These are phyloP conservation scores for Debaryomyces coudertii DNA, from an alignment of 1,139 yeast species.

Conservation along the genomic window DNA sequence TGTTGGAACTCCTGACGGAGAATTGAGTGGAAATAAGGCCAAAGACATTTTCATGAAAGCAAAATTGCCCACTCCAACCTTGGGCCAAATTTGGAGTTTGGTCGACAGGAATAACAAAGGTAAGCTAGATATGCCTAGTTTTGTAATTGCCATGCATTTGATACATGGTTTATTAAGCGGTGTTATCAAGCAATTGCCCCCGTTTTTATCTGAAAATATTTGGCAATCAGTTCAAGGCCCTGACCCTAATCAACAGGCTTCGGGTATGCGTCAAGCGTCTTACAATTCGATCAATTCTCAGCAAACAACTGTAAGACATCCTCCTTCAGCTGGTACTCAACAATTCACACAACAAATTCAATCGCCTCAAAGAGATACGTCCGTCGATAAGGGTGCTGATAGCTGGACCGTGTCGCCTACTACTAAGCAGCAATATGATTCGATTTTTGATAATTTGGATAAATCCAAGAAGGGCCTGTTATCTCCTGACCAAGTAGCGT, in stretches of 20 bases:
- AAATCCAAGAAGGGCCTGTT: conserved; percentile 63
- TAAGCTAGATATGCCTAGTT: conserved; percentile 68
- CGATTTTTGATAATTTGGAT: conserved; percentile 77
- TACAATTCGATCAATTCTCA: conserved; percentile 58
- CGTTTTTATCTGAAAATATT: conserved; percentile 63
- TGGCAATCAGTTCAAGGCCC: conserved; percentile 58
- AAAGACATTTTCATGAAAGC: conserved; percentile 87
- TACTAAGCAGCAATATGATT: conserved; percentile 77
- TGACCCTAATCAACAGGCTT: conserved; percentile 13
- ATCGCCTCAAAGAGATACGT: conserved; percentile 16
- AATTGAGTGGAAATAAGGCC: conserved; percentile 74
- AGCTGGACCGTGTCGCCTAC: conserved; percentile 74
- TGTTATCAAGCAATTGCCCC: conserved; percentile 68
- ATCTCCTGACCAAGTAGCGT: conserved; percentile 81
- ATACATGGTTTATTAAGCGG: conserved; percentile 81
- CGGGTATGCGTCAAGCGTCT: conserved; percentile 39
- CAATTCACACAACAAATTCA: conserved; percentile 9
- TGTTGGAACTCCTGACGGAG: conserved; percentile 53
- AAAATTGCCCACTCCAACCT: conserved; percentile 68
- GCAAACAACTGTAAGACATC: conserved; percentile 43
- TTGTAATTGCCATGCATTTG: conserved; percentile 92
- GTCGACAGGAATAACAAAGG: conserved; percentile 82
- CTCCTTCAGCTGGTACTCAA: conserved; percentile 18
- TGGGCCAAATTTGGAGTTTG: conserved; percentile 88
- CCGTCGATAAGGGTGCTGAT: conserved; percentile 17